Evolutionary conservation across 2,329 filamentous ascomycete species (phyloP).

Genomic region (Neurospora crassa): DNA sequence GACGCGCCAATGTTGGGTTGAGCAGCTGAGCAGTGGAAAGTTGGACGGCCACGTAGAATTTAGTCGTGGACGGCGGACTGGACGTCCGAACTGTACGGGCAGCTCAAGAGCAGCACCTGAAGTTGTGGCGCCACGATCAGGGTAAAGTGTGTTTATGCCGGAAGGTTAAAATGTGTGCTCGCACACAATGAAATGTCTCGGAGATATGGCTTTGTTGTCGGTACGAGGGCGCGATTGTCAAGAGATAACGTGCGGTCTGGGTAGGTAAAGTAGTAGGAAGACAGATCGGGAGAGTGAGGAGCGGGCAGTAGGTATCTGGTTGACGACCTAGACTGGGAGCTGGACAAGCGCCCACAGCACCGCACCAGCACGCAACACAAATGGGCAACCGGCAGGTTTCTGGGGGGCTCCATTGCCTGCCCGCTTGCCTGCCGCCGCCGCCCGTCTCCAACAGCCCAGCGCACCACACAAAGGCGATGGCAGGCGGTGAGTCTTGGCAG

Average conservation of each 20-base stretch:
- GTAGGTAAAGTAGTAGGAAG: slow-evolving; percentile 2
- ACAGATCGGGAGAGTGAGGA: slow-evolving; percentile 3
- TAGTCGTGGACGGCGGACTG: slow-evolving; percentile 3
- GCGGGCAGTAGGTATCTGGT: neutral
- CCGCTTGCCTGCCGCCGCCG: slow-evolving; percentile 10
- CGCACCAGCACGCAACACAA: slow-evolving; percentile 13
- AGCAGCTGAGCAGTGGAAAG: slow-evolving; percentile 7
- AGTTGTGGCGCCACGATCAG: neutral
- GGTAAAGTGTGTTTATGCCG: neutral
- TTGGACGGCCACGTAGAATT: slow-evolving; percentile 14
- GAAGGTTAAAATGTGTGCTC: neutral
- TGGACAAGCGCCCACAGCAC: slow-evolving; percentile 11
- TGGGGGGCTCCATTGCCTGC: slow-evolving; percentile 13
- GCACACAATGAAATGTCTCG: neutral
- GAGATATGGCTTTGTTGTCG: neutral
- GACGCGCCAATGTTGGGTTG: slow-evolving; percentile 8
- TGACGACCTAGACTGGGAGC: slow-evolving; percentile 10
- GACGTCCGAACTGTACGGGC: slow-evolving; percentile 3
- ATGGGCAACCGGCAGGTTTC: slow-evolving; percentile 8
- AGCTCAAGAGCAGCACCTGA: neutral
- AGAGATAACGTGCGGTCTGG: neutral
- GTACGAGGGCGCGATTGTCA: neutral
- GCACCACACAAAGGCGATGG: slow-evolving; percentile 3
- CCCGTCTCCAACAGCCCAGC: neutral
- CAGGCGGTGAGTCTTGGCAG: slow-evolving; percentile 15